A percentile compares a stretch with the other conserved stretches of the same genome.
These are phyloP conservation scores for Aureobasidium sp. DNA, from an alignment of 2,329 filamentous ascomycete genomes.

Conservation along the genomic window DNA sequence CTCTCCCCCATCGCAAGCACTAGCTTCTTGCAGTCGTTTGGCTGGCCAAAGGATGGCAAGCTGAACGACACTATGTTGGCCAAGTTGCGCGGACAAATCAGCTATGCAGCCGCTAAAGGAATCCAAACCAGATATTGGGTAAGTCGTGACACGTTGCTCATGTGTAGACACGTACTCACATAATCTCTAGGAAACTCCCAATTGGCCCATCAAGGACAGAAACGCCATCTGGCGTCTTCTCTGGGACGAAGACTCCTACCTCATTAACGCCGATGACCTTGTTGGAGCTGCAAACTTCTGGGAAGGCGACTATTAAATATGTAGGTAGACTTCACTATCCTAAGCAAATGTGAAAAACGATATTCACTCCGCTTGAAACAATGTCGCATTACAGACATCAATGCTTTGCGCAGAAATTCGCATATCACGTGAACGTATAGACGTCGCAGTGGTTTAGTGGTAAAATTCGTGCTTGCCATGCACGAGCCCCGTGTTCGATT, in stretches of 20 bases:
- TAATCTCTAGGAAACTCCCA: constrained; percentile 29
- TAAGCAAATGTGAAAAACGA: background rate
- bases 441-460: constrained; percentile 14
- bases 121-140: constrained; percentile 54
- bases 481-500: constrained; percentile 14
- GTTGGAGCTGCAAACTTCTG: constrained; percentile 28
- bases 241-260: constrained; percentile 48
- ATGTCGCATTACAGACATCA: background rate
- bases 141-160: background rate
- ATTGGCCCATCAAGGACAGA: constrained; percentile 50
- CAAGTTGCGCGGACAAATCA: constrained; percentile 46
- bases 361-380: too few relatives aligned
- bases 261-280: constrained; percentile 59
- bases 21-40: constrained; percentile 38
- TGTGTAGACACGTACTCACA: background rate
- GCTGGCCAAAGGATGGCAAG: constrained; percentile 28
- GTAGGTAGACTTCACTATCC: background rate
- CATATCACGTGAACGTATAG: background rate
- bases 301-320: background rate
- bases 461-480: constrained; percentile 14
- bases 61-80: constrained; percentile 43
- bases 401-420: background rate
- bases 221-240: constrained; percentile 52
- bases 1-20: constrained; percentile 49
- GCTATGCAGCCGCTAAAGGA: constrained; percentile 45